Evolutionary conservation across 2,329 filamentous ascomycete species (phyloP), one percentile per base, ranked within the genome.

Genomic region (Arthroderma sp.): DNA sequence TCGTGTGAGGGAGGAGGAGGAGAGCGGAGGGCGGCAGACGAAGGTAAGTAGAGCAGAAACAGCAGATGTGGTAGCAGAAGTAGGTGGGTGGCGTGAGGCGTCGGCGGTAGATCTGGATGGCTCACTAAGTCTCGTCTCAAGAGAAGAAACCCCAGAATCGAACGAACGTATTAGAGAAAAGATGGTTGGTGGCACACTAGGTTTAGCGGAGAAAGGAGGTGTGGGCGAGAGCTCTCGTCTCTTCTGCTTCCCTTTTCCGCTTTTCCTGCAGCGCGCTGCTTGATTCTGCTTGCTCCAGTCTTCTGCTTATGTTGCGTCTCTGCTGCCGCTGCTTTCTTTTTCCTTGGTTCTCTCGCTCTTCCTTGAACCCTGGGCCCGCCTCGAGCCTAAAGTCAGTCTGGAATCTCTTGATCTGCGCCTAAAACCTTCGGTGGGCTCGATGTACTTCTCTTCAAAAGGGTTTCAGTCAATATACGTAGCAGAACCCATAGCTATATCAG

Each of bases 361-460:
- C 51, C 51, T 38, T 54, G 51, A 37, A 54, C 51, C 19, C 33
- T 54, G 51, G 51, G 51, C 31, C 51, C 51, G 51, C 37, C 31
- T 54, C 37, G 51, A 54, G 51, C 51, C 51, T 54, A 54, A 54
- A 54, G 51, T 39, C 51, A 54, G 51, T 54, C 51, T 54, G 51
- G 51, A 54, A 54, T 54, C 51, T 54, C 37, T 39, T 38, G 51
- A 38, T 54, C 31, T 54, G 51, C 33, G 51, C 51, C 51, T 54
- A 54, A 54, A 54, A 37, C 51, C 37, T 51, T 31, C 44, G 11
- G n/a, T 13, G 13, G 44, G 25, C 28, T 31, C 25, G n/a, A n/a
- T 33, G 44, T 17, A 9, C 41, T 33, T 25, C 23, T 23, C 21
- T 44, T 13, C 11, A 23, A 33, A 19, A 33, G 25, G 15, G 44